Conservation (phyloP, 2,329 filamentous ascomycete genomes). For the Neofusicoccum laricinum region DNA sequence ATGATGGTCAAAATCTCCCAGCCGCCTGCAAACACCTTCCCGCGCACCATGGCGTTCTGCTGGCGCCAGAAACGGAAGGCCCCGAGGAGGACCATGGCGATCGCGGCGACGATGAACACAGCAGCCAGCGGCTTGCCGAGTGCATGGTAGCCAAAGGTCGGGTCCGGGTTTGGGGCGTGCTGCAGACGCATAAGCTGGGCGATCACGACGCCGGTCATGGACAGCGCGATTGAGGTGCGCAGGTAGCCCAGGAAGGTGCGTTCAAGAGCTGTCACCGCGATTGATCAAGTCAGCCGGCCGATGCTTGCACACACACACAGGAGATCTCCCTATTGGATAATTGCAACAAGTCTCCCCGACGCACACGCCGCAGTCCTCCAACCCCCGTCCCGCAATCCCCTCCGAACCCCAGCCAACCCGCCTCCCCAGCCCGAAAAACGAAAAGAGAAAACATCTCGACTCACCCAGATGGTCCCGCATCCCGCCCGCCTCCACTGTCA, state of each 20-base stretch:
- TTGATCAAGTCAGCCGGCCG: too few relatives aligned
- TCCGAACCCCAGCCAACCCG: neutral
- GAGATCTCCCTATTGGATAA: too few relatives aligned
- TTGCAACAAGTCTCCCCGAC: too few relatives aligned
- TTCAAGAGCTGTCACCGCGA: slow-evolving; percentile 58
- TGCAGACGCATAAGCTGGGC: slow-evolving; percentile 67
- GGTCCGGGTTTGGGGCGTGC: slow-evolving; percentile 42
- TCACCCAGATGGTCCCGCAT: slow-evolving; percentile 58
- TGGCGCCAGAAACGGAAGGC: slow-evolving; percentile 59
- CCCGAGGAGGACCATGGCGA: slow-evolving; percentile 53
- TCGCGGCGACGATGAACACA: slow-evolving; percentile 48
- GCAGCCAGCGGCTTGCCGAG: slow-evolving; percentile 60
- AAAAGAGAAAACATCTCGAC: slow-evolving; percentile 19
- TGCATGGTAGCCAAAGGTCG: slow-evolving; percentile 57
- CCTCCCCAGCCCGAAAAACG: slow-evolving; percentile 15
- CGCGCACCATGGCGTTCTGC: slow-evolving; percentile 57
- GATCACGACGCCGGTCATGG: slow-evolving; percentile 63
- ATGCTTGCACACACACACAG: too few relatives aligned
- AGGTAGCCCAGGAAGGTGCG: slow-evolving; percentile 72
- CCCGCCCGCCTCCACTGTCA: slow-evolving; percentile 49
- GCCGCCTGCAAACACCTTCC: slow-evolving; percentile 57
- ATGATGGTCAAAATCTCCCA: slow-evolving; percentile 57
- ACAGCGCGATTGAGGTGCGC: slow-evolving; percentile 66
- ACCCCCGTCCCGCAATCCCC: too few relatives aligned
- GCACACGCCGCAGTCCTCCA: too few relatives aligned